Evolutionary conservation across 129 eudicot species (phyloP).

Genomic region (Logfia minima): DNA sequence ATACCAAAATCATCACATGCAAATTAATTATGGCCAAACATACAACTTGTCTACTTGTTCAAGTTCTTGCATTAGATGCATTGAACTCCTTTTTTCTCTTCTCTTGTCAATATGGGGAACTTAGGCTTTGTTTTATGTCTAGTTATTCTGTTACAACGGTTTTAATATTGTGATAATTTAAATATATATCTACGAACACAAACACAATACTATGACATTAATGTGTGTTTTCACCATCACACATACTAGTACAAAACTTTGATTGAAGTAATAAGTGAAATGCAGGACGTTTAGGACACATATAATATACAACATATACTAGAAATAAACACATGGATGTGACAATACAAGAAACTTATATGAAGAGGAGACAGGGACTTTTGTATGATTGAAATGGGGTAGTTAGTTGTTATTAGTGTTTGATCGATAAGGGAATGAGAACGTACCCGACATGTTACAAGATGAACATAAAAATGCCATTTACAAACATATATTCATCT

Average conservation of each 20-base stretch:
- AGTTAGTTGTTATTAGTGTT: constrained; percentile 18
- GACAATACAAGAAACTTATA: constrained; percentile 25
- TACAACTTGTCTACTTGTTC: constrained; percentile 28
- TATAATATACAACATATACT: background rate
- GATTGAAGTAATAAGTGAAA: background rate
- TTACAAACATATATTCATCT: constrained; percentile 15
- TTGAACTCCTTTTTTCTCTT: constrained; percentile 7
- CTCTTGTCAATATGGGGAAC: background rate
- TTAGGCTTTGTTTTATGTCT: background rate
- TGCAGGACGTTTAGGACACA: background rate
- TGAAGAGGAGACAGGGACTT: constrained; percentile 16
- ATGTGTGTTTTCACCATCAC: background rate
- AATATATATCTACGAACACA: too few relatives aligned
- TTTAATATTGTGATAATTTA: background rate
- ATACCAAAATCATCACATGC: constrained; percentile 31
- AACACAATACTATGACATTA: too few relatives aligned
- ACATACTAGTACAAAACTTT: background rate
- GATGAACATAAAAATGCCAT: constrained; percentile 17
- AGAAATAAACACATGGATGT: constrained; percentile 31
- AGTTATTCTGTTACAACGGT: constrained; percentile 15
- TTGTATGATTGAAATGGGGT: constrained; percentile 27
- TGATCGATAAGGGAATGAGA: constrained; percentile 2
- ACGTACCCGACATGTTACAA: constrained; percentile 30
- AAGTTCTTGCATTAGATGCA: constrained; percentile 23
- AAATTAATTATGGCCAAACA: constrained; percentile 28